Evolutionary conservation across 805 yeast species (phyloP), one percentile per base, ranked within the genome.

Genomic region (Metschnikowia gelsemii): DNA sequence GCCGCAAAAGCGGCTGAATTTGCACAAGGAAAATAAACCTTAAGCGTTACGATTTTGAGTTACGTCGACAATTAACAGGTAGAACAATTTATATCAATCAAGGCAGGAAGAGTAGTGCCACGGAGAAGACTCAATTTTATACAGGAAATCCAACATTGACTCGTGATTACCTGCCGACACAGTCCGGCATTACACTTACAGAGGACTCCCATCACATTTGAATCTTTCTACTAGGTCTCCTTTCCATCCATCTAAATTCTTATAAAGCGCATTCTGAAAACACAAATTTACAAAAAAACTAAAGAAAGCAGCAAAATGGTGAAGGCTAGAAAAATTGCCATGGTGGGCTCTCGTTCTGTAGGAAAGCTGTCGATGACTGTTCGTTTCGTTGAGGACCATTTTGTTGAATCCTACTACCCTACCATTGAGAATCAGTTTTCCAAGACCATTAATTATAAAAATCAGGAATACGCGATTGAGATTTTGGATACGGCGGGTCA

Each of bases 401-500:
- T 88, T 59, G 85, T 86, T 18, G 96, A 89, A 62, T 75, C 84
- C 24, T 88, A 89, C 64, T 89, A 87, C 62, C 96, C 96, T 22
- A 89, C 96, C 5, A 86, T 87, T 47, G 95, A 87, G 60, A 87
- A 86, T 63, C 90, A 85, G 62, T 86, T 85, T 63, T 73, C 80
- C 57, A 87, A 85, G 59, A 72, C 74, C 25, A 73, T 88, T 56
- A 73, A 72, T 44, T 78, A 83, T 61, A 78, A 84, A 46, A 84
- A 84, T 47, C 83, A 80, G 52, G 86, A 83, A 40, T 89, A 84
- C 59, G 81, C 82, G 39, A 78, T 90, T 19, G 96, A 88, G 60
- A 85, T 89, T 40, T 68, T 88, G 46, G 97, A 89, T 58, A 89
- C 96, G 0, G 96, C 96, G 0, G 96, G 96, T 6, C 95, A 87